Evolutionary conservation across 106 monocot genomes (phyloP), one percentile per base, ranked within the genome.

Genomic region (Dioscorea dumetorum): DNA sequence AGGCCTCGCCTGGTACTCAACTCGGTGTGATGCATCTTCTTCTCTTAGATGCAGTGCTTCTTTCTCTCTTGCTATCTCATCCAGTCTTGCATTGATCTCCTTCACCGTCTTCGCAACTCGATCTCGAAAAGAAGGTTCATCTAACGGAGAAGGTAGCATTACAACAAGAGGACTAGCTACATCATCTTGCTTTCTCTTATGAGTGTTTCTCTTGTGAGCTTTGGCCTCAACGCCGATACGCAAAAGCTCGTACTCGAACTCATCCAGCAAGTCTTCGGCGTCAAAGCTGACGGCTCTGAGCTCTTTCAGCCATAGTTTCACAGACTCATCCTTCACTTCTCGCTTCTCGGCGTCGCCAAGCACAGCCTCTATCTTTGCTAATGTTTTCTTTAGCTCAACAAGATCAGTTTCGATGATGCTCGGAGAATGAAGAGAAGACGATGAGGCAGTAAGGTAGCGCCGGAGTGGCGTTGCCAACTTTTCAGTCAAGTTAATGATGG

Each of bases 261-360:
- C 70, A 28, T 78, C 78, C 20, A 78, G 12, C 59, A 78, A 56
- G 20, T 78, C 72, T 8, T 70, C 71, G 0, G 58, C 58, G 8
- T 67, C 66, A 50, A 60, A 67, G 12, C 72, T 72, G 2, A 60
- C 31, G 8, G 60, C 60, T 24, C 49, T 63, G 35, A 78, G 78
- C 32, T 69, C 24, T 5, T 14, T 41, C 31, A 80, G 58, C 80
- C 80, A 80, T 7, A 15, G 24, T 1, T 50, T 12, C 12, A 60
- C 22, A 22, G 56, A 35, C 14, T 8, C 28, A 14, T 79, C 63
- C 11, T 12, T 61, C 2, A 22, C 41, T 12, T 61, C 63, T 50
- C 59, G 60, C 52, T 24, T 56, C 56, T 79, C 73, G 16, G 79
- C 79, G 23, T 73, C 79, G 0, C 49, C 52, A 8, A 79, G 56